A percentile compares a stretch with the other conserved stretches of the same genome.
These are phyloP conservation scores for Clathrus columnatus DNA, from an alignment of 768 basidiomycete species.

Conservation along the genomic window DNA sequence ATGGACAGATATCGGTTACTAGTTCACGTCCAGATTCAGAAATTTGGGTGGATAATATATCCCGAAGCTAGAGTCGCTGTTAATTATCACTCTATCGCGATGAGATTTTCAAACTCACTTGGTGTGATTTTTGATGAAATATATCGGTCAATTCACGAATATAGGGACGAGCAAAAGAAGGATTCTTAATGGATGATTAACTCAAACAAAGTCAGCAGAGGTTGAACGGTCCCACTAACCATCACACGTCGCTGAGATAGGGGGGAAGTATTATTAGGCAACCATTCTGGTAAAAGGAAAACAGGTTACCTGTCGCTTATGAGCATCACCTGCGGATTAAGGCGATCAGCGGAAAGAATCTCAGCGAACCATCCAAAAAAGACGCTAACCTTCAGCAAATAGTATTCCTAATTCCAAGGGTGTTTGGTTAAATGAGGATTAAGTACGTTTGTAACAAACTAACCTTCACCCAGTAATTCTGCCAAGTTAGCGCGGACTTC, in stretches of 20 bases:
- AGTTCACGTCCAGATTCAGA: constrained; percentile 15
- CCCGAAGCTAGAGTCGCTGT: constrained; percentile 34
- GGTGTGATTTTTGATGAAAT: constrained; percentile 13
- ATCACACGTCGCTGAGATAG: constrained; percentile 21
- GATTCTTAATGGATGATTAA: constrained; percentile 11
- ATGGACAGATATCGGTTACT: constrained; percentile 6
- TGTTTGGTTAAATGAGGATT: too few species aligned
- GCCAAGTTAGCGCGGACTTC: constrained; percentile 28
- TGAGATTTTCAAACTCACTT: constrained; percentile 13
- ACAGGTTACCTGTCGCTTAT: constrained; percentile 30
- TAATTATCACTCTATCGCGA: constrained; percentile 14
- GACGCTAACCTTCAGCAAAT: constrained; percentile 26
- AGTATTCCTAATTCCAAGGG: constrained; percentile 42
- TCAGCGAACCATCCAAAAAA: neutral
- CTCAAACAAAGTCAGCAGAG: constrained; percentile 5
- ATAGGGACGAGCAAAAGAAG: constrained; percentile 4
- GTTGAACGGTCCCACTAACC: constrained; percentile 14
- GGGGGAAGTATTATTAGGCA: neutral
- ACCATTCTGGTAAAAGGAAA: neutral
- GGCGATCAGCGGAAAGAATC: neutral
- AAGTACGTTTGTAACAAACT: too few species aligned
- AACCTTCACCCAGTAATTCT: constrained; percentile 30
- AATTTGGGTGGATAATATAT: constrained; percentile 34
- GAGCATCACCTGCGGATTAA: constrained; percentile 20
- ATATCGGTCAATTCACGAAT: neutral